Conservation (phyloP, 148 eudicot species). For the Camellia granthamiana region DNA sequence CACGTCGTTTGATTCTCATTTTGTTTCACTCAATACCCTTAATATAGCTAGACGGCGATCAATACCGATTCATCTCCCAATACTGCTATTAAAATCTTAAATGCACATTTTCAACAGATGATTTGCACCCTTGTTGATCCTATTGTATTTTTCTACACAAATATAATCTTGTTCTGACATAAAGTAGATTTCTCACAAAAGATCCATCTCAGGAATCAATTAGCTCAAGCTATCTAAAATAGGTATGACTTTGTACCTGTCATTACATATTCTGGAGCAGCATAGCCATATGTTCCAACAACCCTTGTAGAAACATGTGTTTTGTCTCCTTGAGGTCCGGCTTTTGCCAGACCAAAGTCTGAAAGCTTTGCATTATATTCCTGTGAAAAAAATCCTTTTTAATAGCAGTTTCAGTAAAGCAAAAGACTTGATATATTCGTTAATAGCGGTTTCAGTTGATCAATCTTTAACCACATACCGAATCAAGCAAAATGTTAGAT, state of each 20-base stretch:
- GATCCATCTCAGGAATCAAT: not conserved
- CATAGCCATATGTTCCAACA: slow-evolving; percentile 97
- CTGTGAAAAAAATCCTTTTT: slow-evolving; percentile 29
- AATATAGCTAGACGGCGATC: too few species aligned
- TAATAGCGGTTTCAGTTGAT: not conserved
- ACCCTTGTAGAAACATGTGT: slow-evolving; percentile 97
- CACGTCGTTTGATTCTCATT: too few species aligned
- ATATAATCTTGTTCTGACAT: too few species aligned
- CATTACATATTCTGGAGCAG: slow-evolving; percentile 98
- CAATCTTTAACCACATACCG: slow-evolving; percentile 40
- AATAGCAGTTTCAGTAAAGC: not conserved
- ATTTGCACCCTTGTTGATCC: too few species aligned
- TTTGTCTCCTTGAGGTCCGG: slow-evolving; percentile 96
- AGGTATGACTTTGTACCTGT: slow-evolving; percentile 51
- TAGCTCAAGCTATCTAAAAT: not conserved
- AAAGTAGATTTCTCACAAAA: too few species aligned
- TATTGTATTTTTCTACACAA: too few species aligned
- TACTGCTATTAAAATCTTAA: too few species aligned
- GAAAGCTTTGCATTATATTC: slow-evolving; percentile 96
- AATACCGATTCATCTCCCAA: too few species aligned
- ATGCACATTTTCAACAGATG: too few species aligned
- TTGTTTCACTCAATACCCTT: too few species aligned
- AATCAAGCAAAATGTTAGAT: slow-evolving; percentile 87
- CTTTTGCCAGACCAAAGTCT: slow-evolving; percentile 95
- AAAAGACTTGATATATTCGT: too few species aligned